Base-by-base conservation (phyloP, 768 basidiomycete genomes). In the Phylloporus sp. region DNA sequence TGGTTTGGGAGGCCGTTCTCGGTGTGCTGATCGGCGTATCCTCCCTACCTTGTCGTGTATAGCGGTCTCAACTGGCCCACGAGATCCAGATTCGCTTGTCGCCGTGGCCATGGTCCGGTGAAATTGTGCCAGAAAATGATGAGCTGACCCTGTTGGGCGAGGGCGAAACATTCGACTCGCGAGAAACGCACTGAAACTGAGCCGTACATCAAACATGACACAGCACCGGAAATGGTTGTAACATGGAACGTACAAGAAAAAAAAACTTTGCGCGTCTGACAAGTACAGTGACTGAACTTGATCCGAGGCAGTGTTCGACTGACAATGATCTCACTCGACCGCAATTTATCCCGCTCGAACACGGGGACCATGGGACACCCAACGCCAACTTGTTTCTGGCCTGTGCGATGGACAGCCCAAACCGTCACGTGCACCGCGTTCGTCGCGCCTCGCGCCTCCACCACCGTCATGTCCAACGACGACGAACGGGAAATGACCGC, bases 1-100 rank as follows among this genome's bases (percentile, higher is more conserved):
- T 37, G 51, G 52, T 28, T 64, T 44, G 53, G 50, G 35, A 42
- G 28, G 55, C 48, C 42, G 55, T 49, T 52, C 53, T 55, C 24
- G 58, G 53, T 51, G 50, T 29, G 46, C 42, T 46, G 55, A 57
- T 63, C 58, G 58, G 55, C 15, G 45, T 48, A 50, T 42, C 39
- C 42, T 27, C 42, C 61, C 40, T 48, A 81, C 81, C 73, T 83
- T 84, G 49, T 74, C 68, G 43, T 71, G 72, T 48, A 86, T 84
- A n/a, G 78, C 68, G n/a, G 52, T 55, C 66, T 84, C 81, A 14
- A 85, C 64, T 9, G 76, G 74, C 15, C 82, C 80, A 38, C 56
- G 40, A 61, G 64, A 60, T 48, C 55, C 56, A 49, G 54, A 45
- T 57, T 50, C 48, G 6, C 31, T 42, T 40, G 64, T 55, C 40